Conservation (phyloP, 176 grass and related monocot species). For the Zea luxurians region DNA sequence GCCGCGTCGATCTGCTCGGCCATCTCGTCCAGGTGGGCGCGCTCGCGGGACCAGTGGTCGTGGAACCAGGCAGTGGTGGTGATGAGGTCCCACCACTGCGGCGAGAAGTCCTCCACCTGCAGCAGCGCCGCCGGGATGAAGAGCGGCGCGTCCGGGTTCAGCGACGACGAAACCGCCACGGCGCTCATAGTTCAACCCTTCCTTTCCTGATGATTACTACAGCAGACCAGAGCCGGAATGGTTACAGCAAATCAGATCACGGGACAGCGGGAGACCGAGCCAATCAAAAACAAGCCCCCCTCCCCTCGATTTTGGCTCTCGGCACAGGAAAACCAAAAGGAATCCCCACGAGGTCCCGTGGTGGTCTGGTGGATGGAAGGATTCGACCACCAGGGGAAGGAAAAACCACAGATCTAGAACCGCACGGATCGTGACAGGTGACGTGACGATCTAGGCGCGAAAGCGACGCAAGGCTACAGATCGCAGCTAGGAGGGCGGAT, state of each 20-base stretch:
- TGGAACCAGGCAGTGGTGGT: slow-evolving; percentile 74
- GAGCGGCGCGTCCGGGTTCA: slow-evolving; percentile 81
- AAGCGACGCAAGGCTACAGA: neutral
- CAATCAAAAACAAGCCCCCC: neutral
- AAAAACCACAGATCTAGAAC: slow-evolving; percentile 14
- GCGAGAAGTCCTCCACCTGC: slow-evolving; percentile 88
- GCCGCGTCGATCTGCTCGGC: slow-evolving; percentile 36
- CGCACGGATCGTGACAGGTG: no score
- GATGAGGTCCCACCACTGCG: slow-evolving; percentile 97
- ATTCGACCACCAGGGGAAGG: neutral
- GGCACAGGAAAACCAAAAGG: neutral
- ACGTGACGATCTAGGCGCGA: neutral
- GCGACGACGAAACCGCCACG: slow-evolving; percentile 44
- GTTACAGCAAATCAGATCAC: neutral
- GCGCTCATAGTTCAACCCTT: slow-evolving; percentile 38
- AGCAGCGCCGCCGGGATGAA: slow-evolving; percentile 68
- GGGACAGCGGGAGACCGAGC: neutral
- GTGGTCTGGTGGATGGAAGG: neutral
- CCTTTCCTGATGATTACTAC: neutral
- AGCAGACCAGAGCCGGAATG: neutral
- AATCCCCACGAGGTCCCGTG: neutral
- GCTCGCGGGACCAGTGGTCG: slow-evolving; percentile 78
- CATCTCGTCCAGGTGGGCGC: slow-evolving; percentile 46
- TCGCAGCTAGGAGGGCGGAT: neutral
- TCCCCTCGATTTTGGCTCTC: neutral